phyloP scores from a whole-genome alignment of 768 basidiomycete genomes.

The Boletus vinaceobasis region DNA sequence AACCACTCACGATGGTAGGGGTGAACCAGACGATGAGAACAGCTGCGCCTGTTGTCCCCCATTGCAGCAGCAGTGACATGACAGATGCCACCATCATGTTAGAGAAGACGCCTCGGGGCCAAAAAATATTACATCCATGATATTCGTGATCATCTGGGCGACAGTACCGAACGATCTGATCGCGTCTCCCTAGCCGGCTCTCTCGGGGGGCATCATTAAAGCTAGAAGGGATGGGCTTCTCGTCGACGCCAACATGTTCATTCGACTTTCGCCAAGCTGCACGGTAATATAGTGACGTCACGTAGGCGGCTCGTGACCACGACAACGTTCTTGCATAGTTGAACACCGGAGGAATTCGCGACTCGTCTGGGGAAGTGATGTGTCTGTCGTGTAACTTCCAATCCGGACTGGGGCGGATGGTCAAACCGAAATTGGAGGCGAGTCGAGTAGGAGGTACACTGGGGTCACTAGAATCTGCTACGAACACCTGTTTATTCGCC shows the following conservation, averaged over 20 bases:
- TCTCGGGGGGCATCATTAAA: conserved; percentile 1
- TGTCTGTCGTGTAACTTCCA: background rate
- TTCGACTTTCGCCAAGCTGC: conserved; percentile 11
- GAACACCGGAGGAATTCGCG: conserved; percentile 22
- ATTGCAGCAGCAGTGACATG: conserved; percentile 31
- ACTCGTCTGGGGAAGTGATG: conserved; percentile 22
- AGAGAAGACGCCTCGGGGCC: conserved; percentile 23
- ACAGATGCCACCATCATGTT: conserved; percentile 32
- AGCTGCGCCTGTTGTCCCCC: conserved; percentile 31
- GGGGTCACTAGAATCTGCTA: background rate
- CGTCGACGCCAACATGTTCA: conserved; percentile 1
- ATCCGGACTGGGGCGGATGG: conserved; percentile 10
- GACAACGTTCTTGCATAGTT: conserved; percentile 22
- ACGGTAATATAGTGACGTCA: conserved; percentile 15
- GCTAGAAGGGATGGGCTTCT: background rate
- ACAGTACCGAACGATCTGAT: conserved; percentile 24
- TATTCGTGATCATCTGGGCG: background rate
- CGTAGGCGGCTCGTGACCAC: conserved; percentile 20
- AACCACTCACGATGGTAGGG: conserved; percentile 26
- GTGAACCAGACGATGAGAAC: conserved; percentile 28
- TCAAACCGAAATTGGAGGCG: conserved; percentile 11
- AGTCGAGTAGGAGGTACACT: background rate
- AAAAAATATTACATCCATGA: background rate
- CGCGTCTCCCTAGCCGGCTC: conserved; percentile 17
- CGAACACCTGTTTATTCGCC: conserved; percentile 9